These are phyloP conservation scores for Podila minutissima DNA, from an alignment of 192 early-diverging fungal genomes.

Conservation along the genomic window DNA sequence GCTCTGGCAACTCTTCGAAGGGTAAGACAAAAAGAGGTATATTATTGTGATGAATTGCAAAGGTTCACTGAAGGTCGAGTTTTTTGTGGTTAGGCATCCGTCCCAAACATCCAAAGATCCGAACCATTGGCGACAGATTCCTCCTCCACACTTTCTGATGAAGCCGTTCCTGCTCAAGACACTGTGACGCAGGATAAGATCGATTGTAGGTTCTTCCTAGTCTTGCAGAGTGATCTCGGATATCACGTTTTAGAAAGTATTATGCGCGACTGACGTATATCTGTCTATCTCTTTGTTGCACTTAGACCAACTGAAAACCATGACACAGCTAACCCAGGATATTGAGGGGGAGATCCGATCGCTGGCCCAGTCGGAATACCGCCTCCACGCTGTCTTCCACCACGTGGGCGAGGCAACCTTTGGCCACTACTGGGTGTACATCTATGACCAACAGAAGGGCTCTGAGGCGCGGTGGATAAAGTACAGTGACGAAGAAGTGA, in stretches of 20 bases:
- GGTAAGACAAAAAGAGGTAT: neutral
- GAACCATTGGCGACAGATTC: too few species aligned
- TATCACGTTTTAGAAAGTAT: too few species aligned
- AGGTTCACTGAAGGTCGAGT: conserved; percentile 1
- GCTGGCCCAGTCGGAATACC: conserved; percentile 59
- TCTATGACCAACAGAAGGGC: conserved; percentile 54
- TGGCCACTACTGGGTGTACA: conserved; percentile 87
- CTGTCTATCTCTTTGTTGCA: neutral
- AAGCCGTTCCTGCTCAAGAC: too few species aligned
- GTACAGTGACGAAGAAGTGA: conserved; percentile 78
- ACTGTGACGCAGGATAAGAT: too few species aligned
- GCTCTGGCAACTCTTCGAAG: neutral
- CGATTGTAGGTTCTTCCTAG: too few species aligned
- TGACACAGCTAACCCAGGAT: conserved; percentile 8
- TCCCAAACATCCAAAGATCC: too few species aligned
- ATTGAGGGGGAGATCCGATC: conserved; percentile 52
- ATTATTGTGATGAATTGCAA: neutral
- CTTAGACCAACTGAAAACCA: conserved; percentile 19
- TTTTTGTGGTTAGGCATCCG: too few species aligned
- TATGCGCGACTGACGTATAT: neutral
- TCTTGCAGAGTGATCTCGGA: too few species aligned
- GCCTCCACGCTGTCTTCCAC: conserved; percentile 81
- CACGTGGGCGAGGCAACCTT: conserved; percentile 70
- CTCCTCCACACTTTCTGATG: too few species aligned
- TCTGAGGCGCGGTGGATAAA: conserved; percentile 69